Evolutionary conservation across 306 rosid genomes (phyloP), one percentile per base, ranked within the genome.

Genomic region (Glycine latifolia): DNA sequence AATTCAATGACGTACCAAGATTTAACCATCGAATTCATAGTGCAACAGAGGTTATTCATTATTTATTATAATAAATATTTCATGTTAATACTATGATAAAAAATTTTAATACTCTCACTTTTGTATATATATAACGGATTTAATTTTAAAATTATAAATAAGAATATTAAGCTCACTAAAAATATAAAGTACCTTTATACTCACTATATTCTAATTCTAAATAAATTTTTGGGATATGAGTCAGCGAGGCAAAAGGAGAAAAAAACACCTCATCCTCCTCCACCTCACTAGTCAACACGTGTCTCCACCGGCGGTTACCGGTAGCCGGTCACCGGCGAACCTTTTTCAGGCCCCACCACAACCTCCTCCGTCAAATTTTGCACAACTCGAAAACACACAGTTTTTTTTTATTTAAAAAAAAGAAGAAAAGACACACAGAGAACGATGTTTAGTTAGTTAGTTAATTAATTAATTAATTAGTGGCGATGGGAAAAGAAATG

Each of bases 231-330:
- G 49, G 48, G 37, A 37, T 65, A 48, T 12, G 37, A 81, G 86
- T 77, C 86, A 78, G 86, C 76, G 79, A 67, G 73, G 53, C 17
- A 37, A 76, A 53, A 68, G 6, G 5, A 10, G 65, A 11, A 7
- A 75, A 67, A 67, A 46, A 33, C 43, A 71, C 11, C 47, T 7
- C 56, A 71, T 77, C 26, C 69, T 75, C 16, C 14, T 26, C 20
- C 16, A 16, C 41, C 56, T 75, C 73, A 85, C 82, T 75, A 12
- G 84, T 85, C 87, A 83, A 83, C 92, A 90, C 92, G 90, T 85
- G 91, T 80, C 80, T 2, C 0, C 2, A 80, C 82, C 85, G 83
- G 85, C 78, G 70, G 58, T 80, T 13, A 3, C 89, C 83, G 60
- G 89, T 82, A 0, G 3, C 82, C 88, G 79, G 90, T 85, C 43